Evolutionary conservation across 192 early-diverging fungal species (phyloP).

Genomic region (Ambispora gerdemannii): DNA sequence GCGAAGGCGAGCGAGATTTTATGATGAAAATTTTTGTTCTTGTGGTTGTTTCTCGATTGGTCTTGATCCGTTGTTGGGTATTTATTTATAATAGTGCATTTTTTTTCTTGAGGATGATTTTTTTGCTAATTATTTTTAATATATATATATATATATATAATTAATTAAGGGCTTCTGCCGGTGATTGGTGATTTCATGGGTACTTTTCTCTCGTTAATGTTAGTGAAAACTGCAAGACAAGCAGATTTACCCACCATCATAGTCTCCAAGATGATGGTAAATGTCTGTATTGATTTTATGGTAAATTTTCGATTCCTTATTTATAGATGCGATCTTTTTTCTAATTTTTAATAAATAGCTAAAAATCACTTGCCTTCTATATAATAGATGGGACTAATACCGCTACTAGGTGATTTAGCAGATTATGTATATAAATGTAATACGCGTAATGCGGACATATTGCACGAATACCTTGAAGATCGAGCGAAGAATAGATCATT

Average conservation of each 20-base stretch:
- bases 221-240: conserved; percentile 41
- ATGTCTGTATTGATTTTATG: conserved; percentile 50
- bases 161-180: conserved; percentile 47
- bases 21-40: conserved; percentile 10
- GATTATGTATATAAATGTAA: conserved; percentile 55
- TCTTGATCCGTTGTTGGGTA: conserved; percentile 23
- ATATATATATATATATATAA: neutral
- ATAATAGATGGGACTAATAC: conserved; percentile 48
- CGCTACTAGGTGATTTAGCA: conserved; percentile 47
- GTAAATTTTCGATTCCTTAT: conserved; percentile 33
- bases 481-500: conserved; percentile 29
- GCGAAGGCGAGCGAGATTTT: neutral
- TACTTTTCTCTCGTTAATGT: conserved; percentile 36
- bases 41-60: neutral
- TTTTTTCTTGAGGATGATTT: neutral
- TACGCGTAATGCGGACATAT: conserved; percentile 47
- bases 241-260: conserved; percentile 46
- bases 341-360: neutral
- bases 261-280: conserved; percentile 43
- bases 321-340: neutral
- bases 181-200: conserved; percentile 48
- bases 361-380: neutral
- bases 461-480: conserved; percentile 46
- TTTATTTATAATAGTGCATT: too few species aligned
- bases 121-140: neutral